A percentile compares a stretch with the other conserved stretches of the same genome.
These are phyloP conservation scores for Fraxinus ornus DNA, from an alignment of 305 asterid genomes.

Conservation along the genomic window DNA sequence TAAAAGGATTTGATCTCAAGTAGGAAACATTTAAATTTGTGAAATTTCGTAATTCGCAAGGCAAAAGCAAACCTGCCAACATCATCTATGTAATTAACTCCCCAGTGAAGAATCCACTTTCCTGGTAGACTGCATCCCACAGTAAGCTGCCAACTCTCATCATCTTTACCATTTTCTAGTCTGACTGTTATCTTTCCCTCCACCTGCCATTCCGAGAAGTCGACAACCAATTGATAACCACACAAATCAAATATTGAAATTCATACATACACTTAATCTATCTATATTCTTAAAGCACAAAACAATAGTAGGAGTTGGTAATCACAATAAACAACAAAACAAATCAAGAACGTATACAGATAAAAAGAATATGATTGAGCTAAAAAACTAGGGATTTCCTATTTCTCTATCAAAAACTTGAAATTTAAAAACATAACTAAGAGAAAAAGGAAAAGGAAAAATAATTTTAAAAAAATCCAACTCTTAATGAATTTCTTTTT, in stretches of 20 bases:
- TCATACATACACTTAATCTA: background rate
- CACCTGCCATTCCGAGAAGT: slow-evolving; percentile 44
- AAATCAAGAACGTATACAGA: background rate
- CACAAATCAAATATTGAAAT: background rate
- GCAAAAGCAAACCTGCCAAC: slow-evolving; percentile 58
- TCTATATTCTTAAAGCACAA: background rate
- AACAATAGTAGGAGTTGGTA: slow-evolving; percentile 4
- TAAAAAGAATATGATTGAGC: background rate
- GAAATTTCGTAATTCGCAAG: background rate
- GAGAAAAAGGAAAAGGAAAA: no score
- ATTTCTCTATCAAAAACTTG: background rate
- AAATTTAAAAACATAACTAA: background rate
- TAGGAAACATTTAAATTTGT: background rate
- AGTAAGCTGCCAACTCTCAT: slow-evolving; percentile 59
- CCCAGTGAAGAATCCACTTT: slow-evolving; percentile 97
- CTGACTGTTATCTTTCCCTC: slow-evolving; percentile 78
- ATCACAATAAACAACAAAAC: slow-evolving; percentile 6
- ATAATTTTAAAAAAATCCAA: no score
- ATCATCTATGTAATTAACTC: slow-evolving; percentile 72
- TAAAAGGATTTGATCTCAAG: background rate
- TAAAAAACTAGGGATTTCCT: background rate
- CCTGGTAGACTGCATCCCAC: slow-evolving; percentile 86
- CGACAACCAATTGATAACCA: slow-evolving; percentile 20
- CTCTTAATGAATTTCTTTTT: no score
- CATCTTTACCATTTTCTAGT: slow-evolving; percentile 51